Conservation (phyloP, 805 yeast species). For the Teunomyces tritomae region DNA sequence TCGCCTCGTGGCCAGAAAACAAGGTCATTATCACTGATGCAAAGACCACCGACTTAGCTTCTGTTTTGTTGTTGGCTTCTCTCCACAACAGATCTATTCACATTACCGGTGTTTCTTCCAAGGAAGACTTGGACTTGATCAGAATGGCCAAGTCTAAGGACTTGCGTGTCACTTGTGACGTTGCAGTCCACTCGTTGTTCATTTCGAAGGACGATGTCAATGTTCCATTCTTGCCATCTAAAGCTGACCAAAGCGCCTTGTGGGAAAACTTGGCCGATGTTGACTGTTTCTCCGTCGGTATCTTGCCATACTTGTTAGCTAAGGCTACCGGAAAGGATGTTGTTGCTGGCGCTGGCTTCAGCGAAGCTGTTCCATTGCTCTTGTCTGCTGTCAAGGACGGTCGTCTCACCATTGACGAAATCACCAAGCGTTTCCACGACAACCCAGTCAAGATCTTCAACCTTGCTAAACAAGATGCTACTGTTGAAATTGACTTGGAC, state of each 20-base stretch:
- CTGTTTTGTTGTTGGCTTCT: slow-evolving; percentile 84
- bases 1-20: slow-evolving; percentile 76
- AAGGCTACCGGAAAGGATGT: slow-evolving; percentile 58
- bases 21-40: slow-evolving; percentile 94
- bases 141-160: slow-evolving; percentile 82
- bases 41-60: slow-evolving; percentile 87
- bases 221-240: slow-evolving; percentile 72
- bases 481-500: slow-evolving; percentile 81
- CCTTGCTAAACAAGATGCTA: slow-evolving; percentile 74
- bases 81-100: slow-evolving; percentile 83
- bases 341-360: slow-evolving; percentile 72
- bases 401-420: slow-evolving; percentile 67
- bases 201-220: slow-evolving; percentile 68
- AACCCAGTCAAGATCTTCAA: slow-evolving; percentile 82
- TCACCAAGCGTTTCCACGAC: slow-evolving; percentile 69
- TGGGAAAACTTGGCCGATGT: slow-evolving; percentile 73
- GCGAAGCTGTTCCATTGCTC: slow-evolving; percentile 79
- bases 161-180: slow-evolving; percentile 85
- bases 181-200: slow-evolving; percentile 75
- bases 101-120: slow-evolving; percentile 78
- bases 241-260: slow-evolving; percentile 74
- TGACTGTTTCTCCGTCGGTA: slow-evolving; percentile 87
- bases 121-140: slow-evolving; percentile 80
- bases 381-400: slow-evolving; percentile 76
- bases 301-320: slow-evolving; percentile 71